Evolutionary conservation across 1,139 yeast genomes (phyloP), one percentile per base, ranked within the genome.

Genomic region (Hemisphaericaspora subhashii): DNA sequence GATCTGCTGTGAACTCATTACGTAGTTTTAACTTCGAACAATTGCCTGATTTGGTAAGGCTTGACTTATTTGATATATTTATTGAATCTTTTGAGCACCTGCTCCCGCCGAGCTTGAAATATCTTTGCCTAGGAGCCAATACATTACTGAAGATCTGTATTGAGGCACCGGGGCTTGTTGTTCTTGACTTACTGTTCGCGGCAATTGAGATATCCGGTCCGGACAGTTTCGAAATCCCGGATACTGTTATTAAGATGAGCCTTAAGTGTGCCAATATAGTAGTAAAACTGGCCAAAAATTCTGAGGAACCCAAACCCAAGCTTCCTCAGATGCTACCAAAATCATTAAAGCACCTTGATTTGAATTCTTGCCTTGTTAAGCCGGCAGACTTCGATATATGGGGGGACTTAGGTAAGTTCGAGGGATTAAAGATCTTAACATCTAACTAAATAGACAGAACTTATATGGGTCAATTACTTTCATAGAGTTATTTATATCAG

Each of bases 141-240:
- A 6, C 4, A 12, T 5, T 24, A 9, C 15, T 12, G 27, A 24
- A 24, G 27, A 12, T 24, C 4, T 24, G 14, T 5, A 12, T 24
- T 13, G 15, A 24, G 5, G 27, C 27, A 6, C 14, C 14, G 5
- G 12, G 12, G 4, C 12, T 24, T 5, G 15, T 6, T 3, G 27
- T 24, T n/a, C 27, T 24, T 24, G 27, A 24, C 12, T 24, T 24
- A 24, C n/a, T n/a, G n/a, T n/a, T n/a, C n/a, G n/a, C n/a, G n/a
- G n/a, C n/a, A n/a, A n/a, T n/a, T n/a, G n/a, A n/a, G n/a, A n/a
- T n/a, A n/a, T n/a, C n/a, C n/a, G n/a, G n/a, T n/a, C 27, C 27
- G 12, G 5, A 24, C 15, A 13, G 10, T 13, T 24, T 24, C 12
- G 12, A 24, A 9, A 9, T 24, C 12, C 27, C 27, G 5, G 27